Conservation (phyloP, 805 yeast species). For the Candida bentonensis region DNA sequence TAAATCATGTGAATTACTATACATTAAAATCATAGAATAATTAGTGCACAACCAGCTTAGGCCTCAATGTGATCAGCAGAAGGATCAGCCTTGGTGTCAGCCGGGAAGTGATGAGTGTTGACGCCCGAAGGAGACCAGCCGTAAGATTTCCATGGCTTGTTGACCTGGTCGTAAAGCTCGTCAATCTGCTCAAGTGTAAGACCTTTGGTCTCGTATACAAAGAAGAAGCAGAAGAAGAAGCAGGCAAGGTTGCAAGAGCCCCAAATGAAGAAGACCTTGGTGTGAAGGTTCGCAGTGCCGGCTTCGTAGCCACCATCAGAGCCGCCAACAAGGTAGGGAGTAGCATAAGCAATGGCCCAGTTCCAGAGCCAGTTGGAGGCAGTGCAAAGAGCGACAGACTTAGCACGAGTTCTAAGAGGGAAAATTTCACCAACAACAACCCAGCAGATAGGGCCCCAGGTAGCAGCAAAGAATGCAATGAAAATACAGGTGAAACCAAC, state of each 20-base stretch:
- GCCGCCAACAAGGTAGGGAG: conserved; percentile 26
- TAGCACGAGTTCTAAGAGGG: conserved; percentile 63
- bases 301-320: conserved; percentile 1
- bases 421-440: conserved; percentile 46
- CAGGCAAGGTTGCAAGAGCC: conserved; percentile 1
- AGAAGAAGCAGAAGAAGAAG: conserved; percentile 24
- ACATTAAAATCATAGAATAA: not conserved
- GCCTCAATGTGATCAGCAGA: not conserved
- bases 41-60: not conserved
- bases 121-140: not conserved
- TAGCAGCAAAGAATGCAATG: conserved; percentile 62
- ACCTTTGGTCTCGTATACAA: conserved; percentile 29
- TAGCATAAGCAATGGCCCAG: conserved; percentile 56
- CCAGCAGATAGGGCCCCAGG: conserved; percentile 82
- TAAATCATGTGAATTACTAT: no score
- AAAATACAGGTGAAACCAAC: conserved; percentile 44
- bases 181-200: conserved; percentile 66
- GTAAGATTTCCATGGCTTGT: conserved; percentile 32
- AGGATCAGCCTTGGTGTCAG: not conserved
- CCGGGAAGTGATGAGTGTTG: conserved; percentile 1
- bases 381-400: conserved; percentile 57
- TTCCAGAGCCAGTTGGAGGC: conserved; percentile 74
- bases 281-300: not conserved
- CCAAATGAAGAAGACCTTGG: conserved; percentile 1
- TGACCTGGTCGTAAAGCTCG: conserved; percentile 33